Conservation (phyloP, 31 red algal species). For the Bonnemaisonia californica region DNA sequence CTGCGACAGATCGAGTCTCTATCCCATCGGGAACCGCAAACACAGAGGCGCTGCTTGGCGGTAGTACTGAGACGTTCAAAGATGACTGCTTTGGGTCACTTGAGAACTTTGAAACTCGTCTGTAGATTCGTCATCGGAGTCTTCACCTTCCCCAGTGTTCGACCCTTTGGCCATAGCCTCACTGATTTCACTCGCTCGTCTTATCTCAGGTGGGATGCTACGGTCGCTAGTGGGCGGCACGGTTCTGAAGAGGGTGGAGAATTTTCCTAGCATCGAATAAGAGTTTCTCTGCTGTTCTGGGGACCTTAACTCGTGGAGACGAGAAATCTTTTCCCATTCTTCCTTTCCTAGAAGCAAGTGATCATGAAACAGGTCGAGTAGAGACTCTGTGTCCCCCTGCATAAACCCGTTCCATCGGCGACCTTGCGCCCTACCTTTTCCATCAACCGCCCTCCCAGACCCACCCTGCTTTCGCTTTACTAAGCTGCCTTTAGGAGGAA, state of each 20-base stretch:
- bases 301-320: neutral
- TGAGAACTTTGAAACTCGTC: no score
- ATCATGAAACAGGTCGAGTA: slow-evolving; percentile 9
- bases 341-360: slow-evolving; percentile 3
- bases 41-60: no score
- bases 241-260: slow-evolving; percentile 4
- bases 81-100: neutral
- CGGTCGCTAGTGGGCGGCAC: slow-evolving; percentile 12
- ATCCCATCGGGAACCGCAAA: no score
- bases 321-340: slow-evolving; percentile 13
- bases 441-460: no score
- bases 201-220: slow-evolving; percentile 6
- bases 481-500: no score
- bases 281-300: neutral
- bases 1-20: no score
- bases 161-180: slow-evolving; percentile 11
- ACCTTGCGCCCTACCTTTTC: neutral
- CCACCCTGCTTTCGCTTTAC: no score
- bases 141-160: slow-evolving; percentile 19
- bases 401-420: neutral
- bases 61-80: no score
- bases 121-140: neutral
- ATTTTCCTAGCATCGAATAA: slow-evolving; percentile 26
- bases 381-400: neutral
- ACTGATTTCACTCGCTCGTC: slow-evolving; percentile 5